A percentile compares a stretch with the other conserved stretches of the same genome.
Conservation (phyloP, 192 early-diverging fungal species). For the Tieghemiomyces parasiticus region DNA sequence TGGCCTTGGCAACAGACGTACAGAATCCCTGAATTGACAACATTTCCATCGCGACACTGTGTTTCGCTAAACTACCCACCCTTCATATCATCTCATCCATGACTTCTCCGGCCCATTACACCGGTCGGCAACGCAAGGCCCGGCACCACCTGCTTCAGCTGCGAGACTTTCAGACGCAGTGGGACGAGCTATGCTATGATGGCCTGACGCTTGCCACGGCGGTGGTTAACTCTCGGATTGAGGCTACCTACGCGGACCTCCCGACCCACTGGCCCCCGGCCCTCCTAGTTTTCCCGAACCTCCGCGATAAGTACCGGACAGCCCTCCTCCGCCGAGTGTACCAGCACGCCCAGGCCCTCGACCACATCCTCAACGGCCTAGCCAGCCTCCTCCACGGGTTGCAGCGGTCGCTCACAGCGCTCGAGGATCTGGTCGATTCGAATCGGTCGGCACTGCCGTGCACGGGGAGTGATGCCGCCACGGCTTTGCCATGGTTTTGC, state of each 20-base stretch:
- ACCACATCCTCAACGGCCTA: neutral
- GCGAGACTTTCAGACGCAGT: neutral
- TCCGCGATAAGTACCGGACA: neutral
- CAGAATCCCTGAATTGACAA: too few relatives aligned
- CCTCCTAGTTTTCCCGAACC: neutral
- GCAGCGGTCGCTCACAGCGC: neutral
- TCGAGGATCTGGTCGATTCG: neutral
- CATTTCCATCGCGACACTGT: too few relatives aligned
- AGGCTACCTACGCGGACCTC: neutral
- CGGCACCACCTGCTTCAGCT: neutral
- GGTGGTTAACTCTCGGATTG: neutral
- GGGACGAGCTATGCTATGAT: slow-evolving; percentile 1
- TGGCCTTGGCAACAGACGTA: too few relatives aligned
- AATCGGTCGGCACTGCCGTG: neutral
- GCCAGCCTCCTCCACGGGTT: neutral
- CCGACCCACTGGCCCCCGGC: slow-evolving; percentile 4
- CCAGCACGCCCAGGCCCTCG: neutral
- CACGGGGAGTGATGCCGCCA: neutral
- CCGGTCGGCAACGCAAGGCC: neutral
- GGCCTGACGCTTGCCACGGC: neutral
- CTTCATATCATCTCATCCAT: too few relatives aligned
- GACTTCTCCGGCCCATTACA: too few relatives aligned
- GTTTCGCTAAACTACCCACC: too few relatives aligned
- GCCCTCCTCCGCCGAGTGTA: neutral
- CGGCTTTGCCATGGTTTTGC: neutral